Evolutionary conservation across 345 rosid species (phyloP).

Genomic region (Pseudoturritis turrita): DNA sequence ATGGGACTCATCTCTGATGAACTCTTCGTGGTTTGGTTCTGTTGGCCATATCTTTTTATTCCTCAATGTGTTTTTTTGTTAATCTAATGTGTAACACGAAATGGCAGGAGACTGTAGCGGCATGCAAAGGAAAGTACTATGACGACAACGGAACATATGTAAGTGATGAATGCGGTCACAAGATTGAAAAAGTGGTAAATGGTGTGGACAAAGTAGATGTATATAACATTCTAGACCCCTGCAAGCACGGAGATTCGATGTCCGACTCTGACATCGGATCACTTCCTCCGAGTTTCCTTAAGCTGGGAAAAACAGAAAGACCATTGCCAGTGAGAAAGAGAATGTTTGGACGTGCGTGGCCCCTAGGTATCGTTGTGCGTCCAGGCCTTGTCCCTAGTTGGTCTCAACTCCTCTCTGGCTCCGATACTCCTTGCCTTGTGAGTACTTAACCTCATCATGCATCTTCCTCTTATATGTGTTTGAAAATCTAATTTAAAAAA

Average conservation of each 20-base stretch:
- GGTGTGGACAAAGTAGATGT: no score
- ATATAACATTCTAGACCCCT: constrained; percentile 84
- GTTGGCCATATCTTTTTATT: no score
- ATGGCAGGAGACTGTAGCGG: constrained; percentile 54
- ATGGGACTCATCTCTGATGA: constrained; percentile 86
- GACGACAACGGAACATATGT: constrained; percentile 15
- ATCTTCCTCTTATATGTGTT: neutral
- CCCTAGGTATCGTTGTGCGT: constrained; percentile 70
- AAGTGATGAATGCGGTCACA: constrained; percentile 3
- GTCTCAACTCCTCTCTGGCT: constrained; percentile 58
- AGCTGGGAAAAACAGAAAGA: constrained; percentile 47
- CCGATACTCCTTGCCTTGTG: constrained; percentile 57
- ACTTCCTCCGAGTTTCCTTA: constrained; percentile 61
- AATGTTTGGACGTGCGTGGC: constrained; percentile 98
- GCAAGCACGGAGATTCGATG: constrained; percentile 45
- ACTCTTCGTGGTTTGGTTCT: constrained; percentile 52
- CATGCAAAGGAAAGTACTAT: constrained; percentile 59
- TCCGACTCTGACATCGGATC: constrained; percentile 25
- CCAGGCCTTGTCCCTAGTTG: constrained; percentile 80
- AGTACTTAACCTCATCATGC: constrained; percentile 22
- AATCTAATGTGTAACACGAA: neutral
- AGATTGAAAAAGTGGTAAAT: constrained; percentile 37
- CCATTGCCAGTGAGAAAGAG: constrained; percentile 67
- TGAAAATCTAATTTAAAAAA: no score
- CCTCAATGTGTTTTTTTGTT: neutral